phyloP scores from a whole-genome alignment of 495 filamentous ascomycete species.

The Hyaloscypha finlandica region DNA sequence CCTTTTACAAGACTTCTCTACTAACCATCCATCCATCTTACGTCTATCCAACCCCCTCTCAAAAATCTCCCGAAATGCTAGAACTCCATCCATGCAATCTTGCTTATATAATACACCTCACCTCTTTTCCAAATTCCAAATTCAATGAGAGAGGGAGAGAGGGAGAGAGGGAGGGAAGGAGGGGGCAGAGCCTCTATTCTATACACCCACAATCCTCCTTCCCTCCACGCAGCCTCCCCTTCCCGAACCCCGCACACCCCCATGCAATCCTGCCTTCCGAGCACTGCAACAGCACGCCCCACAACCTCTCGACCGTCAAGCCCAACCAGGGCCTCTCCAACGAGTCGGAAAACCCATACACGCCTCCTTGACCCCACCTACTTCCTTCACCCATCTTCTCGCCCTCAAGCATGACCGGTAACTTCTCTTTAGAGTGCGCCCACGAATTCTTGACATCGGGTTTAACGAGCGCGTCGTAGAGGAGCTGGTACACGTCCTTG shows the following conservation, averaged over 20 bases:
- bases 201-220: conserved; percentile 44
- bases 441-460: conserved; percentile 34
- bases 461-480: conserved; percentile 39
- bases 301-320: conserved; percentile 45
- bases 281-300: conserved; percentile 46
- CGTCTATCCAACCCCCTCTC: too few relatives aligned
- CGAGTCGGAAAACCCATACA: conserved; percentile 21
- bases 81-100: too few relatives aligned
- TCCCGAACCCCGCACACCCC: conserved; percentile 41
- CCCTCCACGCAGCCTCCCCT: conserved; percentile 32
- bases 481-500: conserved; percentile 29
- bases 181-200: background rate
- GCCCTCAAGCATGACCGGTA: conserved; percentile 29
- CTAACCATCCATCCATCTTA: too few relatives aligned
- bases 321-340: conserved; percentile 42
- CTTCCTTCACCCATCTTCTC: conserved; percentile 3
- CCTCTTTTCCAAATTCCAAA: too few relatives aligned
- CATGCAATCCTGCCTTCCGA: conserved; percentile 35
- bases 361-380: conserved; percentile 21
- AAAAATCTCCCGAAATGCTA: too few relatives aligned
- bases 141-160: too few relatives aligned
- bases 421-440: conserved; percentile 23
- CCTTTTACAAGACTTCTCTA: too few relatives aligned
- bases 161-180: too few relatives aligned
- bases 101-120: too few relatives aligned